Base-by-base conservation (phyloP, 768 basidiomycete genomes). In the Lactarius indigo region DNA sequence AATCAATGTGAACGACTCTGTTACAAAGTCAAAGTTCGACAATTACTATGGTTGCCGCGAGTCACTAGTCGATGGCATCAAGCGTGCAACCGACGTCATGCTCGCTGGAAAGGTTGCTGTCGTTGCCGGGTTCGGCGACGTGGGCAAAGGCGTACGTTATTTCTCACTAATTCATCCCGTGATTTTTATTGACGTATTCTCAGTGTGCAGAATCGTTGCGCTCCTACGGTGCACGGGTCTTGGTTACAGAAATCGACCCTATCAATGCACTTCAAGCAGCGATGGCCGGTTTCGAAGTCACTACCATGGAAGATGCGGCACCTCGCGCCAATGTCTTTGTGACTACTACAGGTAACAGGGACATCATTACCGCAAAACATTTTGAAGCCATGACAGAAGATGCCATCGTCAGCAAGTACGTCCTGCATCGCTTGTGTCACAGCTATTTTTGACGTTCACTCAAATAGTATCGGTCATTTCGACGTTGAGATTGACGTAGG, bases 21-120 rank as follows among this genome's bases (percentile, higher is more conserved):
- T 99, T 75, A 99, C 97, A 71, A 99, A 99, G 81, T 97, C 95
- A 76, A 99, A 99, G 84, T 99, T 99, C 77, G 91, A 96, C 81
- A 94, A 94, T 82, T 91, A 94, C 81, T 99, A 99, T 77, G 97
- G 97, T 69, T 99, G 97, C 82, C 94, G 97, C 75, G 97, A 99
- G 80, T 99, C 97, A 37, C 92, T 99, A 69, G 97, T 99, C 68
- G 97, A 99, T 77, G 97, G 97, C 73, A 98, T 99, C 83, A 99
- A 99, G 87, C 95, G 97, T 75, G 97, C 97, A 66, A 99, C 97
- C 70, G 97, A 99, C 78, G 94, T 99, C 78, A 99, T 99, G 97
- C 88, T 99, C 77, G 97, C 97, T 71, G 97, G 96, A 61, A 99
- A 99, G 82, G 96, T 99, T 71, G 96, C 95, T 61, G 93, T 98